phyloP scores from a whole-genome alignment of 257 asterid genomes.

The Solanum clarkiae region DNA sequence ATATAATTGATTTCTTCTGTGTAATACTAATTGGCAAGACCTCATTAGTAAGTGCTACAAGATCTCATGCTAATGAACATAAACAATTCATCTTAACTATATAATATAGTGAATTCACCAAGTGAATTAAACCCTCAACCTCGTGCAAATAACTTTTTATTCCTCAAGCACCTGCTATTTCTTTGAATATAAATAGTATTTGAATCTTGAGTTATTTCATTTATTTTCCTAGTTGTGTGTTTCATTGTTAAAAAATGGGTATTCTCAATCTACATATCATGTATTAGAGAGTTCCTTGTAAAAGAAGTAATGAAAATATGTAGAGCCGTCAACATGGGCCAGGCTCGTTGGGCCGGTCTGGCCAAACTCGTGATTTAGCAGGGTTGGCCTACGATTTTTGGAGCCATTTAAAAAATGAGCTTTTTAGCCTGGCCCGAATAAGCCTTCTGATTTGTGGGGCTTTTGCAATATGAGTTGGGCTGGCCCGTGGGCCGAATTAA shows the following conservation, averaged over 20 bases:
- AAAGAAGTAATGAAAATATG: background rate
- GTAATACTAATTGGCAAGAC: too few relatives aligned
- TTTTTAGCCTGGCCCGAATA: too few relatives aligned
- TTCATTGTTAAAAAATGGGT: background rate
- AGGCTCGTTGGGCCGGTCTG: too few relatives aligned
- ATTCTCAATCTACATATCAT: background rate
- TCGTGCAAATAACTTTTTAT: background rate
- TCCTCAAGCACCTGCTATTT: background rate
- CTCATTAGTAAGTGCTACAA: too few relatives aligned
- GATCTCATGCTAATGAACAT: background rate
- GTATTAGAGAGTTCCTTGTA: background rate
- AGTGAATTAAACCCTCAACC: background rate
- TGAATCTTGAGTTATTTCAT: background rate
- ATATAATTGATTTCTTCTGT: too few relatives aligned
- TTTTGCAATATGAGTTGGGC: too few relatives aligned
- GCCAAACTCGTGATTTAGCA: too few relatives aligned
- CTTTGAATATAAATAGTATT: background rate
- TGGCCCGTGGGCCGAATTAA: too few relatives aligned
- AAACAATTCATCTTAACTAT: background rate
- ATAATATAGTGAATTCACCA: background rate
- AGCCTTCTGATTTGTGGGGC: too few relatives aligned
- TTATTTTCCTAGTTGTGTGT: background rate
- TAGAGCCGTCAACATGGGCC: too few relatives aligned
- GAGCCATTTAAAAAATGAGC: too few relatives aligned
- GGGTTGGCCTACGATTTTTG: too few relatives aligned